Evolutionary conservation across 352 stramenopile species (phyloP), one percentile per base, ranked within the genome.

Genomic region (Pythium monospermum): DNA sequence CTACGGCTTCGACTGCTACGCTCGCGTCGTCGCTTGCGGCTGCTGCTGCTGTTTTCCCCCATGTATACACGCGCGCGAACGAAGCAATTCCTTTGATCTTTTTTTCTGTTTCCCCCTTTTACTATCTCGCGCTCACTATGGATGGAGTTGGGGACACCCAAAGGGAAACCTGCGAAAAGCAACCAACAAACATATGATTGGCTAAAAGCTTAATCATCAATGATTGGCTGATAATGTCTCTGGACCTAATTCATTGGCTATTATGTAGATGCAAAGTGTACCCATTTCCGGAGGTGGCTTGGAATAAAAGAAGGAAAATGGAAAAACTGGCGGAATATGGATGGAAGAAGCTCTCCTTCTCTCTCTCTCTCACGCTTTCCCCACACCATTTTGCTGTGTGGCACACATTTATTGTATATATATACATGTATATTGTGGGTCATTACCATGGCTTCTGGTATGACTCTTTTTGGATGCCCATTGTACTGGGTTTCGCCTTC

Each of bases 11-110:
- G n/a, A n/a, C n/a, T n/a, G n/a, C n/a, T n/a, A n/a, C n/a, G n/a
- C n/a, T n/a, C n/a, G n/a, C n/a, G n/a, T n/a, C n/a, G 66, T 23
- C 63, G 62, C 63, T 75, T 75, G 57, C 61, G 65, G 23, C 39
- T 57, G 41, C 53, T 67, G 44, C 41, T 64, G 19, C 44, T 49
- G 53, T 23, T 51, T 47, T 59, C 61, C 47, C 56, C 61, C 61
- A 62, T 64, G 21, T 33, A 25, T 22, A 6, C 11, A 44, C 11
- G 19, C 21, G n/a, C n/a, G n/a, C n/a, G n/a, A n/a, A 13, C 30
- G 30, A 35, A 13, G 40, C 15, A 32, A n/a, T 33, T 37, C 8
- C 21, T 38, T 23, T 30, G 13, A 18, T 38, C 16, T 12, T 50
- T 22, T 4, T 27, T 16, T 39, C 37, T n/a, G 12, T 21, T 45